Evolutionary conservation across 2,329 filamentous ascomycete species (phyloP), one percentile per base, ranked within the genome.

Genomic region (Madurella mycetomatis): DNA sequence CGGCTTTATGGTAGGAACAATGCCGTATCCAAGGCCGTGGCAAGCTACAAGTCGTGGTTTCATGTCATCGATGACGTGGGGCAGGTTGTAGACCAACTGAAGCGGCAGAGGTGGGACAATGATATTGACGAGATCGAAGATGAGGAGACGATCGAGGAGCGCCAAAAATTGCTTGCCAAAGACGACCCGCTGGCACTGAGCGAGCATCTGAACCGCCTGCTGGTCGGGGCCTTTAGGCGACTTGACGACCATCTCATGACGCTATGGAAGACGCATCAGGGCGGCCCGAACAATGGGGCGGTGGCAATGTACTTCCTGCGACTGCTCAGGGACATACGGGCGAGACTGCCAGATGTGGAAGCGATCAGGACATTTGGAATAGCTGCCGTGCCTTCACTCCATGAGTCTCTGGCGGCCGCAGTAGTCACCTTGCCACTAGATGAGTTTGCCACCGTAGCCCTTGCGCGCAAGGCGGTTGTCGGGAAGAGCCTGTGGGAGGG

Each of bases 401-500:
- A 95, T 57, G 65, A 76, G 25, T 75, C 76, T 2, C 70, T 95
- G 4, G 84, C 82, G 0, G 65, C 66, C 2, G 72, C 79, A 30
- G 77, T 87, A 1, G 73, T 79, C 0, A 64, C 69, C 12, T 66
- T 74, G 0, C 73, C 82, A 0, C 64, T 87, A 34, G 69, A 79
- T 49, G 66, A 76, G 49, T 75, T 85, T 49, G 61, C 69, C 1
- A 66, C 67, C n/a, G 65, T 66, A 2, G 67, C 73, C 0, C 67
- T 80, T 41, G 69, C 73, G 1, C 69, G 72, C 45, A 78, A 72
- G 51, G 72, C 65, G 30, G 77, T 88, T 0, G 76, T 79, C 2
- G 84, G 86, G 7, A 78, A 84, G 49, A 77, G 81, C 0, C 74
- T 96, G 0, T 96, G 92, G 92, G 90, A 95, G 66, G 88, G 88